Evolutionary conservation across 805 yeast genomes (phyloP), one percentile per base, ranked within the genome.

Genomic region (Ogataea allantospora): DNA sequence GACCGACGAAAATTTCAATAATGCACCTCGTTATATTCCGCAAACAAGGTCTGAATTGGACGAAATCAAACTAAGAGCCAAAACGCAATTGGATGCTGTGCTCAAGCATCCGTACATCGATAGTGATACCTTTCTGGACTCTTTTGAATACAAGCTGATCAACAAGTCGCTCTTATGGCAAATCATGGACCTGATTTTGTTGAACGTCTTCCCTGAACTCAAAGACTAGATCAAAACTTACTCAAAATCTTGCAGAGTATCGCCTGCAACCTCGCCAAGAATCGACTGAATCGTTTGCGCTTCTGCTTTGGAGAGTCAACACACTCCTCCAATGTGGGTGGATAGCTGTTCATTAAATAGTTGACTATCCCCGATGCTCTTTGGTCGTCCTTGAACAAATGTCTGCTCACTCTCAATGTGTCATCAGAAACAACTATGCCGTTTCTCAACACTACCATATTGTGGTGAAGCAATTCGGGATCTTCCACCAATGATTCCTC

Each of bases 151-250:
- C 31, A 63, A 62, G 34, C 46, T 60, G 7, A 57, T 73, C 30
- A 75, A 75, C 51, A 68, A 70, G 46, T 59, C 68, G 13, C 49
- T 76, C 35, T 40, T 70, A 5, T 65, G 67, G 53, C 63, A 59
- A 27, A 15, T 74, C 0, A 13, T 72, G 24, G 80, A 75, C 46
- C 57, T 70, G 27, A 11, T 70, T 0, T 47, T 74, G 6, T 52
- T 66, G 9, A 60, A 63, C 36, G 19, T 68, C 14, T 58, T 67
- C 32, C 73, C 75, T 1, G 75, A 70, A 27, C 19, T 55, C 8
- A 6, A 8, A 11, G 26, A 35, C 12, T 22, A 17, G 22, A 18
- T 27, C 19, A 30, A 10, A 11, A 19, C n/a, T 30, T 26, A 14
- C 35, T 21, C 5, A 36, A 13, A 3, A 36, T 15, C 16, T 26